phyloP scores from a whole-genome alignment of 2,329 filamentous ascomycete species.

The Knufia petricola region DNA sequence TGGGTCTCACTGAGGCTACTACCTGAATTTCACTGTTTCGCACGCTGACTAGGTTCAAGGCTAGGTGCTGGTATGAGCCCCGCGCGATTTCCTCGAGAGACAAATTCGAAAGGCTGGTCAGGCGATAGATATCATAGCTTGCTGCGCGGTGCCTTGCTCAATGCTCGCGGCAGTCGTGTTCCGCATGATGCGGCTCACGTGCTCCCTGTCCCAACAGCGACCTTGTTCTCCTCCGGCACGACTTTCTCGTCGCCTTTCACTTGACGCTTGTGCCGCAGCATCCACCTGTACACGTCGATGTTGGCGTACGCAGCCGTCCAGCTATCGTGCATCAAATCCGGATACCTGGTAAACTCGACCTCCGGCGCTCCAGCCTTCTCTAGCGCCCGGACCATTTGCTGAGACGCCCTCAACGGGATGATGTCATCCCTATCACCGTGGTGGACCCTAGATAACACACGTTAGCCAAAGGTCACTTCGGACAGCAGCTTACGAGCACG shows the following conservation, averaged over 20 bases:
- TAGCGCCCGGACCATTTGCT: constrained; percentile 13
- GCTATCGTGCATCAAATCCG: constrained; percentile 16
- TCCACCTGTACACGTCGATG: constrained; percentile 14
- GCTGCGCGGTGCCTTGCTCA: too few relatives aligned
- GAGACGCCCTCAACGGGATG: constrained; percentile 12
- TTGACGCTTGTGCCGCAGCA: constrained; percentile 9
- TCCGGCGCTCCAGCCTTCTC: constrained; percentile 9
- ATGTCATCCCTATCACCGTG: constrained; percentile 15
- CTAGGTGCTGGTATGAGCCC: too few relatives aligned
- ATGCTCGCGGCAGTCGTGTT: too few relatives aligned
- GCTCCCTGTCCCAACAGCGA: not conserved
- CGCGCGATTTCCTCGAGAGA: too few relatives aligned
- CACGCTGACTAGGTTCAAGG: too few relatives aligned
- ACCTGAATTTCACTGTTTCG: too few relatives aligned
- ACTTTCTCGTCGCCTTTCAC: constrained; percentile 13
- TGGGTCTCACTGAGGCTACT: too few relatives aligned
- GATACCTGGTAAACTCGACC: constrained; percentile 12
- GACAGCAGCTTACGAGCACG: not conserved
- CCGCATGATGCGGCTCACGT: too few relatives aligned
- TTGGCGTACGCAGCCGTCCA: constrained; percentile 15
- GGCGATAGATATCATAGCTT: too few relatives aligned
- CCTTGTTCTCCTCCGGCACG: constrained; percentile 13
- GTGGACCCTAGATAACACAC: constrained; percentile 9
- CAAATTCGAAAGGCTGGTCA: too few relatives aligned
- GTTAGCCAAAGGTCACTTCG: not conserved